These are phyloP conservation scores for Boletus albobrunnescens DNA, from an alignment of 1,284 basidiomycete species.

Conservation along the genomic window DNA sequence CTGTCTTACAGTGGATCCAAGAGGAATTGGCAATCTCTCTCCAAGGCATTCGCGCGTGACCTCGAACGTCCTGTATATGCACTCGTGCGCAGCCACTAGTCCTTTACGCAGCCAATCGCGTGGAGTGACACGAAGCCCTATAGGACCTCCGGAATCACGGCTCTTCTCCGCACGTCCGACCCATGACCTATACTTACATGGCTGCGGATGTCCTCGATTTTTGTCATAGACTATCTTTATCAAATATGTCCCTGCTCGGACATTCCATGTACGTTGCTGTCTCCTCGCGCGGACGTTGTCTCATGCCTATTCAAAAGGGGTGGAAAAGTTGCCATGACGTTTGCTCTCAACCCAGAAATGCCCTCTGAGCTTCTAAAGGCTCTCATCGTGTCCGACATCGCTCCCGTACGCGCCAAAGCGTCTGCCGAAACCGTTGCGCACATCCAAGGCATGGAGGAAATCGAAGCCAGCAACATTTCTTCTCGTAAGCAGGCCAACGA, in stretches of 20 bases:
- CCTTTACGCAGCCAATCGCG: background rate
- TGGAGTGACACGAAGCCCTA: slow-evolving; percentile 1
- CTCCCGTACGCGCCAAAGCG: slow-evolving; percentile 60
- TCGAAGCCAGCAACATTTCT: slow-evolving; percentile 52
- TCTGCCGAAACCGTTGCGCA: slow-evolving; percentile 67
- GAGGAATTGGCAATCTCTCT: slow-evolving; percentile 74
- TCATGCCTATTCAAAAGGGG: slow-evolving; percentile 51
- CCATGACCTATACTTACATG: slow-evolving; percentile 72
- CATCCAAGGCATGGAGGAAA: slow-evolving; percentile 64
- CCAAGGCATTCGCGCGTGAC: slow-evolving; percentile 58
- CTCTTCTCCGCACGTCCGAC: slow-evolving; percentile 63
- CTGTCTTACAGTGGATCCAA: slow-evolving; percentile 60
- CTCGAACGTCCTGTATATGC: slow-evolving; percentile 65
- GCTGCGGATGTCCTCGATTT: slow-evolving; percentile 68
- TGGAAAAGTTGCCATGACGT: slow-evolving; percentile 81
- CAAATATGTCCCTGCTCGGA: slow-evolving; percentile 69
- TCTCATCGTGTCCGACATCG: slow-evolving; percentile 80
- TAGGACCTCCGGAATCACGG: slow-evolving; percentile 87
- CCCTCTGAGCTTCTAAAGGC: slow-evolving; percentile 49
- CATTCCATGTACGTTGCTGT: slow-evolving; percentile 71
- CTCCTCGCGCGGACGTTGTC: background rate
- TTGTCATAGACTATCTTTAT: slow-evolving; percentile 47
- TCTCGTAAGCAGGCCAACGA: slow-evolving; percentile 64
- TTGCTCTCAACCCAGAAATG: slow-evolving; percentile 59
- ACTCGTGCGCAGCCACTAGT: slow-evolving; percentile 44